Percentiles rank a stretch among this genome's conserved stretches.
These are phyloP conservation scores for Conringia planisiliqua DNA, from an alignment of 345 rosid species.

Conservation along the genomic window DNA sequence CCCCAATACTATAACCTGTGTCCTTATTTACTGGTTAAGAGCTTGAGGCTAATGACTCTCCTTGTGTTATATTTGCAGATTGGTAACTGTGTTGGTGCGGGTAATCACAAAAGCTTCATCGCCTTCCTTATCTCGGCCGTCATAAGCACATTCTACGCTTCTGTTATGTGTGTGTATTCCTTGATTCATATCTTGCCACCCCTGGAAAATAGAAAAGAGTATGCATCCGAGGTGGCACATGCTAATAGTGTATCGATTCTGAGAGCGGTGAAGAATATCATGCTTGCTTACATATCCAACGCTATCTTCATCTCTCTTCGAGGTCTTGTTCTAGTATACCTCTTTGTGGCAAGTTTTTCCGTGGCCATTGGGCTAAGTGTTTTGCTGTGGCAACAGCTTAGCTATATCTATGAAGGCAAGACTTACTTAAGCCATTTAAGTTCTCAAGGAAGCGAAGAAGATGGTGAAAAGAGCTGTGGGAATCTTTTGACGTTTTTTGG, in stretches of 20 bases:
- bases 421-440: conserved; percentile 72
- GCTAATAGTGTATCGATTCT: conserved; percentile 28
- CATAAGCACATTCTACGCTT: conserved; percentile 45
- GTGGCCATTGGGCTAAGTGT: conserved; percentile 67
- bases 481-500: conserved; percentile 73
- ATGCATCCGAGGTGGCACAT: conserved; percentile 18
- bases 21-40: background rate
- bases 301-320: conserved; percentile 55
- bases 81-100: conserved; percentile 93
- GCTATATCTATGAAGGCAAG: conserved; percentile 68
- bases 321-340: conserved; percentile 71
- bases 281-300: conserved; percentile 47
- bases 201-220: conserved; percentile 13
- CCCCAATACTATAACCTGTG: background rate
- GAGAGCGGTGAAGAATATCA: conserved; percentile 47
- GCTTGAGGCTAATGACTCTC: background rate
- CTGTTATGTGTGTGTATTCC: conserved; percentile 44
- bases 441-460: conserved; percentile 43
- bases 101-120: conserved; percentile 63
- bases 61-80: conserved; percentile 51
- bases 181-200: conserved; percentile 58
- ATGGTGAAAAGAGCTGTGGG: conserved; percentile 56
- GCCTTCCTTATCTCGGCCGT: conserved; percentile 71
- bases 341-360: conserved; percentile 61
- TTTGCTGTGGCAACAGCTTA: conserved; percentile 86